A percentile compares a stretch with the other conserved stretches of the same genome.
These are phyloP conservation scores for Mrakia gelida DNA, from an alignment of 768 basidiomycete species.

Conservation along the genomic window DNA sequence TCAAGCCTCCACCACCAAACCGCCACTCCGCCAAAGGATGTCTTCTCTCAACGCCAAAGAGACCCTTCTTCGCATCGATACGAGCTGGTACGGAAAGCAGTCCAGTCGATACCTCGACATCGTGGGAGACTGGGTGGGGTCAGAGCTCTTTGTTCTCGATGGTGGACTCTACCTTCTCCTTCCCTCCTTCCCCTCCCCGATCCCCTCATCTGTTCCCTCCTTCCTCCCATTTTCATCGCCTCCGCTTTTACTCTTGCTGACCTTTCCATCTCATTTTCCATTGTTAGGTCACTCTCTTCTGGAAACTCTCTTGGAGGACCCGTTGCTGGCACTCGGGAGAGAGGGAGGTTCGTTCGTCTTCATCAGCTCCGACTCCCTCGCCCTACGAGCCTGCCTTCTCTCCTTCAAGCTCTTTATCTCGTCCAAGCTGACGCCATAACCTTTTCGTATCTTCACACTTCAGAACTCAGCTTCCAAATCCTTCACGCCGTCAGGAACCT, in stretches of 20 bases:
- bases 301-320: not conserved
- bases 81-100: not conserved
- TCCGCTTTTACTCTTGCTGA: not conserved
- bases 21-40: not conserved
- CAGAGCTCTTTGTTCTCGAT: not conserved
- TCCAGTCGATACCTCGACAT: not conserved
- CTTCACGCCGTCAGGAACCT: not conserved
- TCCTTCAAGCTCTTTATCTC: not conserved
- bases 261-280: not conserved
- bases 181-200: not conserved
- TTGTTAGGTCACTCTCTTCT: not conserved
- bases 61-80: not conserved
- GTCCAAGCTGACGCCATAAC: not conserved
- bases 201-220: not conserved
- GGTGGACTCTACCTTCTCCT: not conserved
- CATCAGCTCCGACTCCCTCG: not conserved
- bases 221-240: not conserved
- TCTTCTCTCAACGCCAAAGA: not conserved
- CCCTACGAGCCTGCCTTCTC: too few relatives aligned
- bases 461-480: not conserved
- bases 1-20: not conserved
- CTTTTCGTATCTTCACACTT: not conserved
- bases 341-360: not conserved
- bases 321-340: not conserved
- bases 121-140: not conserved